Conservation (phyloP, 305 asterid species). For the Solanum hybrid region DNA sequence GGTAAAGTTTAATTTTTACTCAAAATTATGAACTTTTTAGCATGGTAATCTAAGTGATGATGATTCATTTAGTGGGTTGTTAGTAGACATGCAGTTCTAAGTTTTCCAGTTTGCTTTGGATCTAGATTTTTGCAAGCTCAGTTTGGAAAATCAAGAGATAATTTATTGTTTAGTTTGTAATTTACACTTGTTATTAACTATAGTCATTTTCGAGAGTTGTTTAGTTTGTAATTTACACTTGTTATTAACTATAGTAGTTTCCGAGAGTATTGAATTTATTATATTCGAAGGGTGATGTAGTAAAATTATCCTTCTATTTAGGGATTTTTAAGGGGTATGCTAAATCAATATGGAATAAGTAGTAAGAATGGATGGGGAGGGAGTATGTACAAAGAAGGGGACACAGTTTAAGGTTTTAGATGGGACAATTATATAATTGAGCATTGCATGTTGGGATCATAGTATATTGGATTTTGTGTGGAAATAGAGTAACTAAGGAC, state of each 20-base stretch:
- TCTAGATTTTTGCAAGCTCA: not conserved
- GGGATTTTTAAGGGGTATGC: not conserved
- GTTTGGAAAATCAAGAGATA: not conserved
- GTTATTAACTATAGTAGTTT: not conserved
- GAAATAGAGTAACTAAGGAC: not conserved
- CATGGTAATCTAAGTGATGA: not conserved
- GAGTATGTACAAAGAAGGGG: not conserved
- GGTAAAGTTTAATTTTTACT: not conserved
- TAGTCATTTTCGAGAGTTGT: not conserved
- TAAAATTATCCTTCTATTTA: not conserved
- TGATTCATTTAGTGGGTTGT: not conserved
- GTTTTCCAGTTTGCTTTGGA: not conserved
- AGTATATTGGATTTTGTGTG: not conserved
- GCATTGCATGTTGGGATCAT: not conserved
- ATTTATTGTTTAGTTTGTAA: not conserved
- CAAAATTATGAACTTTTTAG: not conserved
- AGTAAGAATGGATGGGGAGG: not conserved
- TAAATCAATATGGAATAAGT: not conserved
- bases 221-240: not conserved
- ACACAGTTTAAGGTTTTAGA: not conserved
- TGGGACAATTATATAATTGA: not conserved
- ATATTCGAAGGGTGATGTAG: not conserved
- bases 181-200: not conserved
- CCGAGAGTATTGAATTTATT: not conserved
- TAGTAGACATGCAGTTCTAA: not conserved